Conservation (phyloP, 202 grass and related monocot species). For the Zoysia matrella region DNA sequence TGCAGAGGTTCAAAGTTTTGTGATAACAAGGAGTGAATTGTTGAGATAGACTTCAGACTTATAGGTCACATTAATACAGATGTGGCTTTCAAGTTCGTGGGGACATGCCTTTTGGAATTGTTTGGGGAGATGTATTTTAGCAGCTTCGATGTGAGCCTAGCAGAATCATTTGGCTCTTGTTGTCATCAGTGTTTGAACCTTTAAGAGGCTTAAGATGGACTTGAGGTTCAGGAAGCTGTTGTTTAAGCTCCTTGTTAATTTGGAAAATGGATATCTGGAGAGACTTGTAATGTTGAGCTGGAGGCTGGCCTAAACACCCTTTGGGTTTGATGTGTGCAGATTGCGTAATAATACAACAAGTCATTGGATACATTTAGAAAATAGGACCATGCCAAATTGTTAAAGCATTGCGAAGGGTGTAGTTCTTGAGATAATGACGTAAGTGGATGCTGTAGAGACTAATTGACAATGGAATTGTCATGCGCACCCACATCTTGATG, state of each 20-base stretch:
- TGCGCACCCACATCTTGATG: slow-evolving; percentile 25
- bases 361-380: slow-evolving; percentile 8
- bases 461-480: slow-evolving; percentile 13
- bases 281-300: slow-evolving; percentile 12
- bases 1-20: slow-evolving; percentile 25
- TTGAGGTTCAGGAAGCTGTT: slow-evolving; percentile 3
- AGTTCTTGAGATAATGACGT: slow-evolving; percentile 28
- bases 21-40: slow-evolving; percentile 15
- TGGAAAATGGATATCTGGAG: slow-evolving; percentile 11
- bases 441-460: not conserved
- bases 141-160: not conserved
- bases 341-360: slow-evolving; percentile 8
- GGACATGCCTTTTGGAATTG: slow-evolving; percentile 1
- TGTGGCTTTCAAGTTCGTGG: not conserved
- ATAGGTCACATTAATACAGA: slow-evolving; percentile 1
- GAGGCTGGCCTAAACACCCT: not conserved
- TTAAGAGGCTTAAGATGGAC: slow-evolving; percentile 3
- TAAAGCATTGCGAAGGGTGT: slow-evolving; percentile 25
- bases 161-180: not conserved
- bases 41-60: not conserved
- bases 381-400: slow-evolving; percentile 39
- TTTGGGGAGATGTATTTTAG: not conserved
- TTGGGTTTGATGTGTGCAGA: slow-evolving; percentile 24
- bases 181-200: slow-evolving; percentile 16
- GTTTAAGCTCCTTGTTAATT: slow-evolving; percentile 25